These are phyloP conservation scores for Miscanthus lutarioriparius DNA, from an alignment of 176 grass and related monocot genomes.

Conservation along the genomic window DNA sequence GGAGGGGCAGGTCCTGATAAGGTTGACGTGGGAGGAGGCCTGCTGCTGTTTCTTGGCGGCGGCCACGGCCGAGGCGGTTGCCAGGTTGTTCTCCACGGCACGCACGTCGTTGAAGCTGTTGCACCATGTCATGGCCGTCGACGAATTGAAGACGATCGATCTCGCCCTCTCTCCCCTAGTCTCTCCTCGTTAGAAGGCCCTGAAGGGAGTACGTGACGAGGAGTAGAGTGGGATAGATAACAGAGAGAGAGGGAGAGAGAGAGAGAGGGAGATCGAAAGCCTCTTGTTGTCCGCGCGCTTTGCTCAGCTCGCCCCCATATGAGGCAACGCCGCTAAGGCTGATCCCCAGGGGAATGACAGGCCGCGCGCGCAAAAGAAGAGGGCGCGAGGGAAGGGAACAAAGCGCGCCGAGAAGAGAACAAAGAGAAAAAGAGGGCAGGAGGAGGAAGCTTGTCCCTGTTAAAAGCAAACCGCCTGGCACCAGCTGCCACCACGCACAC, in stretches of 20 bases:
- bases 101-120: constrained; percentile 74
- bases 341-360: constrained; percentile 40
- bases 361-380: constrained; percentile 27
- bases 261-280: constrained; percentile 13
- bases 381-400: constrained; percentile 54
- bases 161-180: constrained; percentile 22
- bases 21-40: constrained; percentile 42
- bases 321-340: constrained; percentile 35
- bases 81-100: constrained; percentile 68
- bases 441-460: constrained; percentile 80
- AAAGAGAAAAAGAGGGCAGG: constrained; percentile 65
- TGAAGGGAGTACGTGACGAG: no score
- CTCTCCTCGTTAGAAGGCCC: no score
- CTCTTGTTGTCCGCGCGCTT: constrained; percentile 22
- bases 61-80: constrained; percentile 43
- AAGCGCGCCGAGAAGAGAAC: constrained; percentile 54
- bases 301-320: constrained; percentile 40
- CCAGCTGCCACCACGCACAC: neutral
- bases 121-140: constrained; percentile 77
- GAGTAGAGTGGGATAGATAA: neutral
- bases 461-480: constrained; percentile 51
- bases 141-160: neutral
- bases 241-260: no score
- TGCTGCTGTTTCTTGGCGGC: constrained; percentile 40
- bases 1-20: constrained; percentile 75